These are phyloP conservation scores for Lachnellula occidentalis DNA, from an alignment of 2,329 filamentous ascomycete species.

Conservation along the genomic window DNA sequence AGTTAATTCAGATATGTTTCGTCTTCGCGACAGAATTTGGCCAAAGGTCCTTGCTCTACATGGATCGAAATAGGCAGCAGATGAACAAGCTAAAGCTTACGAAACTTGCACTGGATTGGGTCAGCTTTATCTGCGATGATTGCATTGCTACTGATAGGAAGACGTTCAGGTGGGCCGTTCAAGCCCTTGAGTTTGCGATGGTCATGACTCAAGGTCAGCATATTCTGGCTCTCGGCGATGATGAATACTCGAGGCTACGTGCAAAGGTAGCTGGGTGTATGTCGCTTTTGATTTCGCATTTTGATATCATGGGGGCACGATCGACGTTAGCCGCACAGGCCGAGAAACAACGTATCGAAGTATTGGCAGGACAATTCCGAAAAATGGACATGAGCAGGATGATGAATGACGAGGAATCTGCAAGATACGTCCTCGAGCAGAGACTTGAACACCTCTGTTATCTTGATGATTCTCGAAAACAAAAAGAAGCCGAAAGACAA, in stretches of 20 bases:
- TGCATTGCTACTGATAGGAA: slow-evolving; percentile 90
- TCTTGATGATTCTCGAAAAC: slow-evolving; percentile 72
- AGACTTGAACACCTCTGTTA: slow-evolving; percentile 67
- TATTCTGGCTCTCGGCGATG: slow-evolving; percentile 82
- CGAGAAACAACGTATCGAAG: slow-evolving; percentile 83
- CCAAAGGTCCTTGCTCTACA: slow-evolving; percentile 86
- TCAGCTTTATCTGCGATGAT: slow-evolving; percentile 96
- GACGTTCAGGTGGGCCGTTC: slow-evolving; percentile 95
- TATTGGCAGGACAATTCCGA: slow-evolving; percentile 68
- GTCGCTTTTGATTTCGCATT: slow-evolving; percentile 94
- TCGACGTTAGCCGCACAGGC: slow-evolving; percentile 90
- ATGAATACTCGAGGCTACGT: slow-evolving; percentile 77
- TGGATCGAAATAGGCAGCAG: slow-evolving; percentile 90
- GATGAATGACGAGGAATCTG: slow-evolving; percentile 80
- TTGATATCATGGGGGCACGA: slow-evolving; percentile 96
- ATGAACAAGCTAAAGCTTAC: slow-evolving; percentile 98
- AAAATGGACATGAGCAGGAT: slow-evolving; percentile 71
- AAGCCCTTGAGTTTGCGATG: slow-evolving; percentile 95
- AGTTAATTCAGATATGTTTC: slow-evolving; percentile 96
- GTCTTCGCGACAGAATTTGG: slow-evolving; percentile 99
- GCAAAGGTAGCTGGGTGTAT: slow-evolving; percentile 94
- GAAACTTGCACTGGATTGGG: slow-evolving; percentile 90
- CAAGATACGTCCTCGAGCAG: slow-evolving; percentile 66
- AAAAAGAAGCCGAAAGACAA: slow-evolving; percentile 78
- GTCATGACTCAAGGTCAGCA: slow-evolving; percentile 91